Base-by-base conservation (phyloP, 2,329 filamentous ascomycete species). In the Monilinia laxa region DNA sequence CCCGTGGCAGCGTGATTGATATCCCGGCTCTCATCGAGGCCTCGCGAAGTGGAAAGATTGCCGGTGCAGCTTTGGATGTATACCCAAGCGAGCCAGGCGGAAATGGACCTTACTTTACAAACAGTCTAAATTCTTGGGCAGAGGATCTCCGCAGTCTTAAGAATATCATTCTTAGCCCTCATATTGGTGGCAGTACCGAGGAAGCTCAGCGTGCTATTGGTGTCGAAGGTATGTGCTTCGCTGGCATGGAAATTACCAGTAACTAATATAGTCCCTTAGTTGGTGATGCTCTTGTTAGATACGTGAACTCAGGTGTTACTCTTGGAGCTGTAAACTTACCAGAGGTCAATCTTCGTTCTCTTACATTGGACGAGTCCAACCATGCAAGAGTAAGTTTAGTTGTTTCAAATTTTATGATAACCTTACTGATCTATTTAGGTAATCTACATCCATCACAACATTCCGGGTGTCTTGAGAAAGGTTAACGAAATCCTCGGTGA, bases 141-240 rank as follows among this genome's bases (percentile, higher is more conserved):
- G 88, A 93, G 75, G 93, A 97, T 69, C 85, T 99, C 58, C 87
- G 92, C 64, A 85, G 85, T 63, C 82, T 98, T 68, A 95, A 89
- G 80, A 99, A 99, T 81, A 83, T 99, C 72, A 96, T 99, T 73
- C 84, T 99, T 60, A 97, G 94, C 1, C 95, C 95, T 28, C 95
- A 99, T 78, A 98, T 99, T 76, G 95, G 95, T 73, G 95, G 95
- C 66, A 97, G 92, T 79, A 99, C 95, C 0, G 95, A 99, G 80
- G 95, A 99, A 80, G 95, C 95, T 6, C 95, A 99, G 81, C 89
- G 91, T 67, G 94, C 95, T 20, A 99, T 99, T 77, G 95, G 95
- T 73, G 85, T 96, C 54, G 95, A 99, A 83, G 85, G 85, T 85
- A 78, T 31, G 52, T 31, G 35, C 23, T 55, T 53, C 51, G 42